Conservation (phyloP, 2,329 filamentous ascomycete species). For the Penicillium sp. region DNA sequence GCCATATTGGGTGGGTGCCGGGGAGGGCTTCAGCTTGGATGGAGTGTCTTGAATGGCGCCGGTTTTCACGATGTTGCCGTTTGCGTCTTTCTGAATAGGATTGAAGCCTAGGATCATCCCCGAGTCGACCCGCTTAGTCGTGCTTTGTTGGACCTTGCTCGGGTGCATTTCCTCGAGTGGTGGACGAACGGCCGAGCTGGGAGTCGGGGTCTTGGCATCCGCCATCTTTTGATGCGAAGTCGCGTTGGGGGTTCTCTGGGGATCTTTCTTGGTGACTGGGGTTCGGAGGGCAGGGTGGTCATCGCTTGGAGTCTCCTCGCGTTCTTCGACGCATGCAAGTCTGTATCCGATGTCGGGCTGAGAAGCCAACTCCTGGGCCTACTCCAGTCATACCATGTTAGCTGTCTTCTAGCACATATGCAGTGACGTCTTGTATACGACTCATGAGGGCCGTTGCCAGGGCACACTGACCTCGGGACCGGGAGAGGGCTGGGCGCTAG, state of each 20-base stretch:
- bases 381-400: conserved; percentile 7
- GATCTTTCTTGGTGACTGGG: conserved; percentile 23
- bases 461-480: conserved; percentile 35
- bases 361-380: conserved; percentile 26
- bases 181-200: conserved; percentile 67
- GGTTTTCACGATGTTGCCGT: conserved; percentile 38
- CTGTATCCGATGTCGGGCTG: conserved; percentile 28
- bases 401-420: background rate
- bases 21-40: conserved; percentile 41
- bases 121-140: conserved; percentile 74
- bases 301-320: conserved; percentile 45
- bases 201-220: conserved; percentile 42
- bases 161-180: conserved; percentile 87
- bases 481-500: conserved; percentile 17
- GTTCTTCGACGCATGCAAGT: conserved; percentile 50
- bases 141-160: conserved; percentile 73
- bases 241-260: conserved; percentile 32
- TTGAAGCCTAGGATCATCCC: conserved; percentile 80
- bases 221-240: conserved; percentile 25
- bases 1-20: conserved; percentile 37
- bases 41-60: conserved; percentile 40
- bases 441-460: conserved; percentile 16
- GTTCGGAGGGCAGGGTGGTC: conserved; percentile 30
- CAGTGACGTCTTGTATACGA: conserved; percentile 11
- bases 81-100: conserved; percentile 60